A percentile compares a stretch with the other conserved stretches of the same genome.
Conservation (phyloP, 176 grass and related monocot genomes). For the Lolium rigidum region DNA sequence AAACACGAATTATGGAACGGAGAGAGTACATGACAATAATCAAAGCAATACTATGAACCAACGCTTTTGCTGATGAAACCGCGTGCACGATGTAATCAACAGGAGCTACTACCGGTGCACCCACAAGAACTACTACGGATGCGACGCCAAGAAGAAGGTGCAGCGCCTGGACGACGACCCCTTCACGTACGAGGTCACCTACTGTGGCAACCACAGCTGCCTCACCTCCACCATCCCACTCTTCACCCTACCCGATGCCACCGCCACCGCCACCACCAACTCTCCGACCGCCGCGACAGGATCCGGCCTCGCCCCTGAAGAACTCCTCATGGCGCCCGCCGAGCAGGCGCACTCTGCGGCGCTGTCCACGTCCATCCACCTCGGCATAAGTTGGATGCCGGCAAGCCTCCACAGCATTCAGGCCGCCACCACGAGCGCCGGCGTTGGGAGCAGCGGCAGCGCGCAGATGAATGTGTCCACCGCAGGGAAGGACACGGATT, state of each 20-base stretch:
- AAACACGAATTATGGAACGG: too few species aligned
- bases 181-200: slow-evolving; percentile 72
- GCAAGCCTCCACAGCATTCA: slow-evolving; percentile 1
- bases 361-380: slow-evolving; percentile 63
- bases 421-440: background rate
- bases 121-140: slow-evolving; percentile 90
- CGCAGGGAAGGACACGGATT: slow-evolving; percentile 41
- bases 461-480: background rate
- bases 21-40: background rate
- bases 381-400: slow-evolving; percentile 55
- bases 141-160: slow-evolving; percentile 88
- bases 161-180: slow-evolving; percentile 83
- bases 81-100: background rate
- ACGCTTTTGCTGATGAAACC: background rate
- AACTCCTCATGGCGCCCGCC: slow-evolving; percentile 21
- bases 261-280: background rate
- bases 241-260: slow-evolving; percentile 39
- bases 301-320: background rate
- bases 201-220: slow-evolving; percentile 81
- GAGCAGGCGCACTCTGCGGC: slow-evolving; percentile 23
- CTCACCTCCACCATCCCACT: slow-evolving; percentile 77
- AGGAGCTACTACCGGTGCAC: slow-evolving; percentile 97
- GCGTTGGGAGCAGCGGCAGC: slow-evolving; percentile 4
- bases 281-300: background rate
- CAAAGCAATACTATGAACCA: background rate